Evolutionary conservation across 2,329 filamentous ascomycete genomes (phyloP), one percentile per base, ranked within the genome.

Genomic region (Periconia sp.): DNA sequence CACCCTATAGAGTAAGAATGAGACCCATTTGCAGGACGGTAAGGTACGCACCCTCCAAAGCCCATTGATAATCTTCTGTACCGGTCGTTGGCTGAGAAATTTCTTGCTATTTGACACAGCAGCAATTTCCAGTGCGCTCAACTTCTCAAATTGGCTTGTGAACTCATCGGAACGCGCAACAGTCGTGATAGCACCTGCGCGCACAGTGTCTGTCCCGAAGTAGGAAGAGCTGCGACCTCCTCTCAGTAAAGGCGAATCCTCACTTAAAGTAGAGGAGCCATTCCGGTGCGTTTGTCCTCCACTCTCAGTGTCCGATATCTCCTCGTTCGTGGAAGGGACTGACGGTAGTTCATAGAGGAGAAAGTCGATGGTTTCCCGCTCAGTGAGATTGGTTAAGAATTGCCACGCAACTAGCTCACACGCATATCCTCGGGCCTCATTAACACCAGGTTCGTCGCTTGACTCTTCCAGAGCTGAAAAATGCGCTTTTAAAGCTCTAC

Each of bases 91-190:
- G 61, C 86, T 86, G 24, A 95, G 78, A 56, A 95, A 95, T 32
- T 87, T 87, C 72, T 95, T 95, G 21, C 89, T 88, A 45, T 88
- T 81, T 10, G 86, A 86, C 15, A 95, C 84, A 32, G 87, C 85
- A 18, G 89, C 90, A 59, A 95, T 92, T 65, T 95, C 90, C 12
- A 97, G 78, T 2, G 89, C 90, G 65, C 94, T 96, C 34, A 96
- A 77, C 13, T 86, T 85, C 24, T 84, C 83, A 65, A 95, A 95
- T 1, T 85, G 81, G 0, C 82, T 79, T 0, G 86, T 87, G 19
- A 87, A 83, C 36, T 88, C 82, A 6, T 81, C 77, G 9, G 80
- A 77, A 4, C 75, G 71, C 4, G 69, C 34, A 18, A 62, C 52
- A 9, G 73, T 66, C 54, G 56, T 41, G 33, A 48, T 46, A 22